These are phyloP conservation scores for Gossypioides kirkii DNA, from an alignment of 345 rosid genomes.

Conservation along the genomic window DNA sequence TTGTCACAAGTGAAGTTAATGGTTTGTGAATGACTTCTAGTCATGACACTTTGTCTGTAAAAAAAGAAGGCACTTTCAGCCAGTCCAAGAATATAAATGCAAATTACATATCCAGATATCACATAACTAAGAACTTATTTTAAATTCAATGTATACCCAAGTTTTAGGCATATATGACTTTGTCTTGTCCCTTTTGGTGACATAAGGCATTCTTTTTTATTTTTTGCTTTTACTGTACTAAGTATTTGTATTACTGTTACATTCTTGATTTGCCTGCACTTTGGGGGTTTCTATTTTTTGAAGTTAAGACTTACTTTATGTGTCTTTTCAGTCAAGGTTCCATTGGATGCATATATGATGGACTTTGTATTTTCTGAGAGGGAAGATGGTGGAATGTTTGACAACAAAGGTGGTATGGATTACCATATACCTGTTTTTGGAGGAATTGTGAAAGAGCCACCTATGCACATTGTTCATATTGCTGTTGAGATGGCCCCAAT, in stretches of 20 bases:
- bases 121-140: background rate
- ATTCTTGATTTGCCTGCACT: background rate
- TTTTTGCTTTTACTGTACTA: background rate
- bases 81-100: background rate
- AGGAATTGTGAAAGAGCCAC: constrained; percentile 73
- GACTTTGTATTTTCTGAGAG: constrained; percentile 93
- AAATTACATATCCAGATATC: background rate
- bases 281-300: background rate
- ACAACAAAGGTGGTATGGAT: constrained; percentile 74
- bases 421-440: constrained; percentile 82
- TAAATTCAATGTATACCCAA: background rate
- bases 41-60: background rate
- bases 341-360: constrained; percentile 90
- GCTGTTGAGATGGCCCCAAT: constrained; percentile 98
- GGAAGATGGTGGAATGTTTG: constrained; percentile 78
- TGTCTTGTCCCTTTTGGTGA: background rate
- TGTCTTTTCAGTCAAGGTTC: constrained; percentile 67
- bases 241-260: background rate
- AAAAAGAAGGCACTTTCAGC: background rate
- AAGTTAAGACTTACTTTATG: constrained; percentile 10
- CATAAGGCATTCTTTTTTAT: background rate
- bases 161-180: background rate
- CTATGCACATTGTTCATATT: constrained; percentile 84
- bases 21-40: background rate
- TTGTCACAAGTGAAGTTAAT: background rate